Percentiles rank a stretch among this genome's conserved stretches.
phyloP scores from a whole-genome alignment of 805 yeast genomes.

The Schwanniomyces yamadae region DNA sequence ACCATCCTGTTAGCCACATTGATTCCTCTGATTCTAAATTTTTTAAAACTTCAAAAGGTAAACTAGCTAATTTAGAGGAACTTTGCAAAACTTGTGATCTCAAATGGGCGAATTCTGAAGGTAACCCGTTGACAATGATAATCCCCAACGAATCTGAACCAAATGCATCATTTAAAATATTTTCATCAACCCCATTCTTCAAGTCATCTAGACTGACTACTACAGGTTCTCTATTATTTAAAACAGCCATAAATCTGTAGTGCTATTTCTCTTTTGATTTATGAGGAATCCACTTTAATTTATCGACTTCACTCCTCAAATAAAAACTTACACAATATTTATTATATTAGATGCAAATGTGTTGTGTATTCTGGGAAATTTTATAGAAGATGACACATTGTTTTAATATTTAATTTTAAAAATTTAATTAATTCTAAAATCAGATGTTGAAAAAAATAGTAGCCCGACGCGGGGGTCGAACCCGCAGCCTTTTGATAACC shows the following conservation, averaged over 20 bases:
- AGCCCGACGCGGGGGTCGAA: slow-evolving; percentile 7
- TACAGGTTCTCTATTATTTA: slow-evolving; percentile 21
- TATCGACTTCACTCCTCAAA: too few relatives aligned
- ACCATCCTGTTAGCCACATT: slow-evolving; percentile 60
- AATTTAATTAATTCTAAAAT: neutral
- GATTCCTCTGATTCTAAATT: slow-evolving; percentile 49
- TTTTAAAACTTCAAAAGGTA: slow-evolving; percentile 32
- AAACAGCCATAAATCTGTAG: too few relatives aligned
- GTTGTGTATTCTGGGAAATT: too few relatives aligned
- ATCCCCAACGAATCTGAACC: slow-evolving; percentile 58
- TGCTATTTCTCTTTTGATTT: too few relatives aligned
- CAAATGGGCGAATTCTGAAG: slow-evolving; percentile 35
- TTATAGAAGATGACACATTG: too few relatives aligned
- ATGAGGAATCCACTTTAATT: too few relatives aligned
- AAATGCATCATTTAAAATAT: slow-evolving; percentile 44
- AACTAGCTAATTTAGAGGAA: slow-evolving; percentile 42
- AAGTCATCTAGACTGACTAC: slow-evolving; percentile 30
- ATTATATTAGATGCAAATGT: too few relatives aligned
- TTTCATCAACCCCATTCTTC: slow-evolving; percentile 27
- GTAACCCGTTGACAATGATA: slow-evolving; percentile 45
- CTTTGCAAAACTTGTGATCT: slow-evolving; percentile 42
- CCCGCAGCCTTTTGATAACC: slow-evolving; percentile 6
- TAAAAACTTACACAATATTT: too few relatives aligned
- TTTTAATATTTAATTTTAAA: too few relatives aligned
- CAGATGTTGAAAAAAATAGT: neutral